Conservation (phyloP, 352 stramenopile genomes). For the Thraustochytrium striatum region DNA sequence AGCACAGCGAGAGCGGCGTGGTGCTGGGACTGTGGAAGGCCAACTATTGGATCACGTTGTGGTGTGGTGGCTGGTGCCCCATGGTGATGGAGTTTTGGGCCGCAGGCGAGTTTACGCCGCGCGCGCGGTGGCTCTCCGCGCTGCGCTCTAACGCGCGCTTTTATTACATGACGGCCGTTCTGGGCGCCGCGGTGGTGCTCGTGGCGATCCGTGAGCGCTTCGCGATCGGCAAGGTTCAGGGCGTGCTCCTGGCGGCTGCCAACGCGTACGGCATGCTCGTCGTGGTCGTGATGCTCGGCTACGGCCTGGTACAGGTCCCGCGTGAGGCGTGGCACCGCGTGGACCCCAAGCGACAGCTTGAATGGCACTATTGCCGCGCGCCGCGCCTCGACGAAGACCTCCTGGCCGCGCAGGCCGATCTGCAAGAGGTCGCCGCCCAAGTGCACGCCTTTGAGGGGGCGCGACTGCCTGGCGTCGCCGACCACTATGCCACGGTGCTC, state of each 20-base stretch:
- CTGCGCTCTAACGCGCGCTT: constrained; percentile 3
- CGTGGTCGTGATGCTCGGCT: constrained; percentile 64
- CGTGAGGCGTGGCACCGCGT: constrained; percentile 60
- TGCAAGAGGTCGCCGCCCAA: constrained; percentile 55
- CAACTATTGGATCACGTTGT: constrained; percentile 28
- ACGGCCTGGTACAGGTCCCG: constrained; percentile 66
- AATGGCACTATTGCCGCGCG: constrained; percentile 59
- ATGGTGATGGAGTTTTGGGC: neutral
- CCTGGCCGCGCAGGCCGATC: constrained; percentile 60
- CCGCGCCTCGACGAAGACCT: constrained; percentile 58
- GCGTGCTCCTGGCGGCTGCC: constrained; percentile 62
- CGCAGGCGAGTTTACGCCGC: constrained; percentile 13
- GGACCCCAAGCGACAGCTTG: constrained; percentile 57
- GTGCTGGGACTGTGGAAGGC: constrained; percentile 69
- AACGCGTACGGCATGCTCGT: constrained; percentile 68
- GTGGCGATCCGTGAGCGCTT: neutral
- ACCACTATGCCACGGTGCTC: constrained; percentile 26
- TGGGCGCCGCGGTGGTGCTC: neutral
- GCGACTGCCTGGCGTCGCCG: constrained; percentile 17
- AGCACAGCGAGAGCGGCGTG: constrained; percentile 58
- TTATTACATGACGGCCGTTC: neutral
- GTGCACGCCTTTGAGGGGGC: constrained; percentile 52
- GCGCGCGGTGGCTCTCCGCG: neutral
- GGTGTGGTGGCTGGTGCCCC: constrained; percentile 14
- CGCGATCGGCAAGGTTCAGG: constrained; percentile 25